Percentiles rank a stretch among this genome's conserved stretches.
These are phyloP conservation scores for Leucosporidium scottii DNA, from an alignment of 768 basidiomycete species.

Conservation along the genomic window DNA sequence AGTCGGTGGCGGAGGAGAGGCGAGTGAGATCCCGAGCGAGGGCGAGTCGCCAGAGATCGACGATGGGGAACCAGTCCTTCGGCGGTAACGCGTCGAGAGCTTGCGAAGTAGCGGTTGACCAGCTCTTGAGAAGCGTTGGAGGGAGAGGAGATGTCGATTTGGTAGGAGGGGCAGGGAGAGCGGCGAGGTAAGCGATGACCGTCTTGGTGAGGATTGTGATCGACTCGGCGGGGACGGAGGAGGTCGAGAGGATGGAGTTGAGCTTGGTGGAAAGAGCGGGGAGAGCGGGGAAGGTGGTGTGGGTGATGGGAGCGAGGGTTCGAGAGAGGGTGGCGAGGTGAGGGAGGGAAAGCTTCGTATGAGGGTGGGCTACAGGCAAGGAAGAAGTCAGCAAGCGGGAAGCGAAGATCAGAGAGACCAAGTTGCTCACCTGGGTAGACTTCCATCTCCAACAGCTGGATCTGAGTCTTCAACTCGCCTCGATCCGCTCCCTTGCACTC, in stretches of 20 bases:
- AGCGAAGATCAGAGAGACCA: neutral
- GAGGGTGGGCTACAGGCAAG: slow-evolving; percentile 56
- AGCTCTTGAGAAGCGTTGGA: slow-evolving; percentile 13
- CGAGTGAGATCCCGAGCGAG: slow-evolving; percentile 48
- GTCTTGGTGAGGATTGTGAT: slow-evolving; percentile 50
- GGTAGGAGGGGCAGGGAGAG: slow-evolving; percentile 8
- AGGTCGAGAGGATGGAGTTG: slow-evolving; percentile 49
- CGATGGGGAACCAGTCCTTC: slow-evolving; percentile 65
- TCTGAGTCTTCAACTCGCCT: slow-evolving; percentile 61
- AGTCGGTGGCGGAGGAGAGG: neutral
- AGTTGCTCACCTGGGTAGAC: slow-evolving; percentile 67
- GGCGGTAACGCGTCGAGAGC: slow-evolving; percentile 47
- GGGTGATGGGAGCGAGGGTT: slow-evolving; percentile 68
- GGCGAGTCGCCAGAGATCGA: slow-evolving; percentile 75
- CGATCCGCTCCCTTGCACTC: slow-evolving; percentile 68
- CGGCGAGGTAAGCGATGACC: slow-evolving; percentile 60
- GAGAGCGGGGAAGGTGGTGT: slow-evolving; percentile 61
- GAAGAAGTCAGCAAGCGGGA: neutral
- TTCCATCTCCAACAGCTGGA: slow-evolving; percentile 65
- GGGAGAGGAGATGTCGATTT: neutral
- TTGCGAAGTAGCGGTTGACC: slow-evolving; percentile 40
- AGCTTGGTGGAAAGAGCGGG: slow-evolving; percentile 61
- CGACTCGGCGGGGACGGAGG: slow-evolving; percentile 36
- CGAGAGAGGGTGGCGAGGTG: slow-evolving; percentile 43
- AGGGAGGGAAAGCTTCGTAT: slow-evolving; percentile 55